Evolutionary conservation across 1,284 basidiomycete genomes (phyloP).

Genomic region (Ceratorhiza oryzae-sativae): DNA sequence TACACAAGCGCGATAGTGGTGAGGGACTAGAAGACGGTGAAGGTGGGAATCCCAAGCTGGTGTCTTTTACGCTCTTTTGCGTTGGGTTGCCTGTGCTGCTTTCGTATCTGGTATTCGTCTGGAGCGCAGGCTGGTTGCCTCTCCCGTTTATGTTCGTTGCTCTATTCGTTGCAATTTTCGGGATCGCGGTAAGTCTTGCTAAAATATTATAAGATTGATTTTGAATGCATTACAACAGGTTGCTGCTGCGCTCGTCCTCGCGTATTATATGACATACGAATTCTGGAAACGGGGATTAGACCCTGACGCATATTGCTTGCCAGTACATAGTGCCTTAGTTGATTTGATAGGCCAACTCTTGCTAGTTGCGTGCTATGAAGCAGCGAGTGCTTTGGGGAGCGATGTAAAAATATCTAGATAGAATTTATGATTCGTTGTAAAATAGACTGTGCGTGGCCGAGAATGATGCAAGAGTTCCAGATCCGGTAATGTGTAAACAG

Average conservation of each 20-base stretch:
- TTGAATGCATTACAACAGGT: too few relatives aligned
- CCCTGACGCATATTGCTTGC: conserved; percentile 93
- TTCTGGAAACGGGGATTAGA: conserved; percentile 86
- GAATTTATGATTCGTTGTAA: neutral
- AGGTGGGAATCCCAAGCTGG: conserved; percentile 25
- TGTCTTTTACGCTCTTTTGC: conserved; percentile 63
- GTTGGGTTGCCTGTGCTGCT: conserved; percentile 81
- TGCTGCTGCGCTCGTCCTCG: conserved; percentile 70
- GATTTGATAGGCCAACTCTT: conserved; percentile 91
- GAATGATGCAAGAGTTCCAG: neutral
- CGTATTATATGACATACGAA: conserved; percentile 73
- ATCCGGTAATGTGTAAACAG: conserved; percentile 12
- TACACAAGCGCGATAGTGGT: conserved; percentile 65
- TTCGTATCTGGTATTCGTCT: conserved; percentile 72
- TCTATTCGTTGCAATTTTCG: conserved; percentile 73
- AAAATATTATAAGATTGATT: too few relatives aligned
- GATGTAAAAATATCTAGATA: conserved; percentile 30
- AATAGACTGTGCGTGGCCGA: neutral
- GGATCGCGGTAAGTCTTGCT: conserved; percentile 66
- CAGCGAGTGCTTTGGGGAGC: conserved; percentile 52
- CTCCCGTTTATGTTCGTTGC: conserved; percentile 71
- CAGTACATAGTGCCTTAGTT: conserved; percentile 87
- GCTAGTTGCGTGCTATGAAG: conserved; percentile 75
- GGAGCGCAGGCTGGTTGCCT: conserved; percentile 75
- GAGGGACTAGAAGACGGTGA: conserved; percentile 37